phyloP scores from a whole-genome alignment of 495 filamentous ascomycete genomes.

The Aspergillus avenaceus region DNA sequence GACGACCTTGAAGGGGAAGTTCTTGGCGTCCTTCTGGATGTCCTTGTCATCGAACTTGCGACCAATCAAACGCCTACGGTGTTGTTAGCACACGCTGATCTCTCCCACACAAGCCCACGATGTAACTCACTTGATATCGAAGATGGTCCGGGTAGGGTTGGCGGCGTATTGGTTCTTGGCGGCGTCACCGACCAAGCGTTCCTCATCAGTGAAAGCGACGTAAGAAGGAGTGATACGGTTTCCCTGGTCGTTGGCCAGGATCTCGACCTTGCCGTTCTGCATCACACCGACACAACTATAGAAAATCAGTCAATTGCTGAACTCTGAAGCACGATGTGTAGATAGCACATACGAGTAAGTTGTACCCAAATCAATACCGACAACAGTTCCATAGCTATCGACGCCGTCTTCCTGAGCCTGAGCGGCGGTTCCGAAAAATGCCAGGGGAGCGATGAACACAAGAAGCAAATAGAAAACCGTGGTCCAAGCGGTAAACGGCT shows the following conservation, averaged over 20 bases:
- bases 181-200: conserved; percentile 95
- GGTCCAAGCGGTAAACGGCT: conserved; percentile 58
- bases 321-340: background rate
- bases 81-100: conserved; percentile 21
- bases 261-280: conserved; percentile 98
- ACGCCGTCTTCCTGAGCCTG: conserved; percentile 69
- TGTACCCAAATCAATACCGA: conserved; percentile 98
- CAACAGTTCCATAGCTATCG: conserved; percentile 81
- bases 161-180: conserved; percentile 98
- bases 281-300: conserved; percentile 89
- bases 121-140: conserved; percentile 80
- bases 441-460: conserved; percentile 69
- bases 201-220: conserved; percentile 97
- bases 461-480: conserved; percentile 81
- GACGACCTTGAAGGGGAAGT: conserved; percentile 85
- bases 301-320: conserved; percentile 13
- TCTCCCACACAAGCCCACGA: background rate
- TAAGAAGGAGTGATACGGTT: conserved; percentile 99
- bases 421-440: conserved; percentile 71
- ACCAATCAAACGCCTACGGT: conserved; percentile 74
- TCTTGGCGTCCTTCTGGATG: conserved; percentile 78
- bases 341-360: conserved; percentile 71
- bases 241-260: conserved; percentile 95
- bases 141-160: conserved; percentile 86
- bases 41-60: conserved; percentile 86